Evolutionary conservation across 371 early-diverging fungal species (phyloP).

Genomic region (Polyrhizophydium stewartii): DNA sequence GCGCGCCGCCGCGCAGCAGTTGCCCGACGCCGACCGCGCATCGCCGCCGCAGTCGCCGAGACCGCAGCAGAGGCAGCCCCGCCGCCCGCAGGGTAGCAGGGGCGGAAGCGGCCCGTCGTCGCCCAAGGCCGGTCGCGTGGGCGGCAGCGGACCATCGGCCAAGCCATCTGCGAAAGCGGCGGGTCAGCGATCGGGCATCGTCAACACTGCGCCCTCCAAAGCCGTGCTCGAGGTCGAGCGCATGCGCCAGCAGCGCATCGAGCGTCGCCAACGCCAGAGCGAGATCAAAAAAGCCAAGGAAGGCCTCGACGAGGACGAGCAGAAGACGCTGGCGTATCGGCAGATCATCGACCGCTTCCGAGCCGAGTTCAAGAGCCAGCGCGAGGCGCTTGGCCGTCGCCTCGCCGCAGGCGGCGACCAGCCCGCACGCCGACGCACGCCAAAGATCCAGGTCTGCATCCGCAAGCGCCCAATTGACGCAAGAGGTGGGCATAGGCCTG

Average conservation of each 20-base stretch:
- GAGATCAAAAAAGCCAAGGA: constrained; percentile 6
- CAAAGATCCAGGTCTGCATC: constrained; percentile 20
- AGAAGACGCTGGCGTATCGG: constrained; percentile 12
- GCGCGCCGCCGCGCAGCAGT: not conserved
- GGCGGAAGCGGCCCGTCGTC: no score
- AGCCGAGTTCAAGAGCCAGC: not conserved
- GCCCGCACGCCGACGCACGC: not conserved
- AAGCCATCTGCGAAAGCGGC: no score
- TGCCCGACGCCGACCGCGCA: no score
- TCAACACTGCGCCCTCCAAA: constrained; percentile 22
- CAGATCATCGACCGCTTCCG: constrained; percentile 15
- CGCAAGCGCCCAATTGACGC: constrained; percentile 22
- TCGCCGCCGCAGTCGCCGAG: no score
- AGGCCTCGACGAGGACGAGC: constrained; percentile 5
- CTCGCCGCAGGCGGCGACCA: not conserved
- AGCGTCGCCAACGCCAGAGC: constrained; percentile 16
- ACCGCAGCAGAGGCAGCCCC: no score
- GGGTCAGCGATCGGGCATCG: no score
- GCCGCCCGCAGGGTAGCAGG: no score
- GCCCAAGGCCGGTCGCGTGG: no score
- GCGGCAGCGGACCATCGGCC: no score
- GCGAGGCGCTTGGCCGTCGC: not conserved
- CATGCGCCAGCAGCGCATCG: constrained; percentile 14
- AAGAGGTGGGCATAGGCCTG: constrained; percentile 11
- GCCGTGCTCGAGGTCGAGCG: constrained; percentile 17